Evolutionary conservation across 768 basidiomycete species (phyloP).

Genomic region (Arthromyces matolae): DNA sequence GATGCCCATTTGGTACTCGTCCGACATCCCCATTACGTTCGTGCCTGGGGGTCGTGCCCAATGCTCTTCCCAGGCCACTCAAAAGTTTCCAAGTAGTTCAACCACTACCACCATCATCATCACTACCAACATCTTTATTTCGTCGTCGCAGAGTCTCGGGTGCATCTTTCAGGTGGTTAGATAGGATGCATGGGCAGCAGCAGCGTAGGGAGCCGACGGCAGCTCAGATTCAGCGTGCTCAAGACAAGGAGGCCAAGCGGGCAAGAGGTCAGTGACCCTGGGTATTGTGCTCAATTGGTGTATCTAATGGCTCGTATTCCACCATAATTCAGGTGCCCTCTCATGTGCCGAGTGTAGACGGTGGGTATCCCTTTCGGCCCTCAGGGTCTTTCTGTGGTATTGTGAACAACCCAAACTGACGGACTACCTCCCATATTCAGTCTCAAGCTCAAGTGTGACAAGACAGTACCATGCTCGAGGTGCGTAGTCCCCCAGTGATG

Average conservation of each 20-base stretch:
- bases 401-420: neutral
- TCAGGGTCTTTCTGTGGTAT: neutral
- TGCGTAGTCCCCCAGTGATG: slow-evolving; percentile 13
- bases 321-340: slow-evolving; percentile 45
- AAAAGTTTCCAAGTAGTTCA: neutral
- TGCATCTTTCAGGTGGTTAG: no score
- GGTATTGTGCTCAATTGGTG: neutral
- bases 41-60: neutral
- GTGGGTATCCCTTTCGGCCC: slow-evolving; percentile 26
- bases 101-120: slow-evolving; percentile 3
- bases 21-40: slow-evolving; percentile 4
- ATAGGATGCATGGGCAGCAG: slow-evolving; percentile 7
- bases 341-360: slow-evolving; percentile 65
- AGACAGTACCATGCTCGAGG: slow-evolving; percentile 60
- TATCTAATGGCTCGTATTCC: neutral
- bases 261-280: slow-evolving; percentile 41
- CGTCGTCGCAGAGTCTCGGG: no score
- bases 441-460: slow-evolving; percentile 73
- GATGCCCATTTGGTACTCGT: neutral
- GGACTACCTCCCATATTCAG: slow-evolving; percentile 24
- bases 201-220: slow-evolving; percentile 4
- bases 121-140: no score
- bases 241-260: slow-evolving; percentile 65
- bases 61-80: neutral
- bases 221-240: slow-evolving; percentile 36